These are phyloP conservation scores for Musa itinerans DNA, from an alignment of 176 grass and related monocot species.

Conservation along the genomic window DNA sequence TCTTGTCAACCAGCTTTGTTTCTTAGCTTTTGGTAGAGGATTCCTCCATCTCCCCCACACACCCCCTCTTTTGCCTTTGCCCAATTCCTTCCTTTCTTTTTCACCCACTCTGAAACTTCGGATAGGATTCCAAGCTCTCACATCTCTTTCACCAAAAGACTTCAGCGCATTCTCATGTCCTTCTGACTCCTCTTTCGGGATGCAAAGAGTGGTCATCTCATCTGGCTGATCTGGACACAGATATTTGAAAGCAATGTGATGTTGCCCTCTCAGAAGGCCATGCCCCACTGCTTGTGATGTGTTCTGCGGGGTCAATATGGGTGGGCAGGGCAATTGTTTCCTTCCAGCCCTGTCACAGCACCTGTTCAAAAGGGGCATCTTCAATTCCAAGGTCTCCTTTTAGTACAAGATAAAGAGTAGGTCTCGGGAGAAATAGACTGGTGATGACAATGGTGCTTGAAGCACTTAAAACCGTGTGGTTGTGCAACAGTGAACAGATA, in stretches of 20 bases:
- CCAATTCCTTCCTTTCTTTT: neutral
- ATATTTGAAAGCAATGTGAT: slow-evolving; percentile 1
- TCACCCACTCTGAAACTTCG: neutral
- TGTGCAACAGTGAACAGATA: no score
- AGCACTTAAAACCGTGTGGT: neutral
- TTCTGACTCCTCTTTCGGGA: neutral
- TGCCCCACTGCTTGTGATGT: neutral
- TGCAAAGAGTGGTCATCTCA: slow-evolving; percentile 6
- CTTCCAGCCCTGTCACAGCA: neutral
- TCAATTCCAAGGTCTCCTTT: neutral
- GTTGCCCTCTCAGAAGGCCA: neutral
- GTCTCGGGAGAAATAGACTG: neutral
- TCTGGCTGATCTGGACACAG: neutral
- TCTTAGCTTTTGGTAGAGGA: slow-evolving; percentile 7
- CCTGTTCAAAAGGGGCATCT: neutral
- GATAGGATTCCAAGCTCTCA: neutral
- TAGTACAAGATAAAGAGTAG: neutral
- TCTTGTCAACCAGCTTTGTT: neutral
- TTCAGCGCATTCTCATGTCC: neutral
- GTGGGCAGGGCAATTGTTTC: neutral
- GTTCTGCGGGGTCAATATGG: neutral
- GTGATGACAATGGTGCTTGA: neutral
- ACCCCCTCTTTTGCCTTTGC: no score
- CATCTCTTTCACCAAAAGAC: slow-evolving; percentile 2
- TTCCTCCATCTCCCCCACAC: neutral